Conservation (phyloP, 2,329 filamentous ascomycete genomes). For the Elsinoe fawcettii region DNA sequence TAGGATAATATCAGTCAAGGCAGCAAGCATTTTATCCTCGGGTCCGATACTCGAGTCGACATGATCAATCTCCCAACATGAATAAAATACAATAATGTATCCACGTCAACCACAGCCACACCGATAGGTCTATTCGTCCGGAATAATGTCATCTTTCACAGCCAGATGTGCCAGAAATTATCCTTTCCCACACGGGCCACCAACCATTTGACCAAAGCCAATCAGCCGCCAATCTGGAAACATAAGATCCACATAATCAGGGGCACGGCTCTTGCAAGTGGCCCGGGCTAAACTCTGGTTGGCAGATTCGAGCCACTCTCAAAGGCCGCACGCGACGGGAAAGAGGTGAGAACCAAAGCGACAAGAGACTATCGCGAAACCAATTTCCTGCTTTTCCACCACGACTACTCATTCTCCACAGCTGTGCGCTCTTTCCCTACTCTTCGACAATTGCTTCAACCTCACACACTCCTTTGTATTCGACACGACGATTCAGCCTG, state of each 20-base stretch:
- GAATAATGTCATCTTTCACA: neutral
- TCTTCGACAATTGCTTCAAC: neutral
- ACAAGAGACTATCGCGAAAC: neutral
- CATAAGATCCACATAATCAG: neutral
- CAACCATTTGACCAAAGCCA: neutral
- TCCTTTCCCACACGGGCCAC: neutral
- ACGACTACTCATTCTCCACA: neutral
- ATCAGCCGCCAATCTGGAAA: conserved; percentile 5
- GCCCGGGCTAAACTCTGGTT: neutral
- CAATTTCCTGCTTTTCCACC: neutral
- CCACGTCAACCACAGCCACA: no score
- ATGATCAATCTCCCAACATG: neutral
- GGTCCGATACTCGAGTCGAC: neutral
- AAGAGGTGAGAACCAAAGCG: neutral
- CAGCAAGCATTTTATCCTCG: neutral
- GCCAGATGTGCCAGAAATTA: neutral
- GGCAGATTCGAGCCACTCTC: neutral
- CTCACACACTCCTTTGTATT: neutral
- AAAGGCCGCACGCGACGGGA: neutral
- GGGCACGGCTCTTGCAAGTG: neutral
- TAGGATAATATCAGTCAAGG: neutral
- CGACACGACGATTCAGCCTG: neutral
- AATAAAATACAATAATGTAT: no score
- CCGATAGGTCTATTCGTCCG: no score
- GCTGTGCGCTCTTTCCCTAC: neutral